Evolutionary conservation across 441 rosid genomes (phyloP).

Genomic region (Arabidopsis hybrid): DNA sequence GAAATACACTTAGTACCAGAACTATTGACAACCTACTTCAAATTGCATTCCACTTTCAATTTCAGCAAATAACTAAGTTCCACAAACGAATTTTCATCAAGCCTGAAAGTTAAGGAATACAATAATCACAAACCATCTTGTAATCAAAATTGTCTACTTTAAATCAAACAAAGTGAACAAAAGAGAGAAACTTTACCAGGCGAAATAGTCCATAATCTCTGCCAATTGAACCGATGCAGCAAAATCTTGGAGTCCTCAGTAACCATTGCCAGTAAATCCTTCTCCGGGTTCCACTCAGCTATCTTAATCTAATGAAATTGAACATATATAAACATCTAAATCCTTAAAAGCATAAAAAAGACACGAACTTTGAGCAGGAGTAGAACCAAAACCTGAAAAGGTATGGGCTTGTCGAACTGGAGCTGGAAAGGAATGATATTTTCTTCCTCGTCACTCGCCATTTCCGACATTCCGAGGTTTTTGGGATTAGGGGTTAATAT

Average conservation of each 20-base stretch:
- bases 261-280: slow-evolving; percentile 91
- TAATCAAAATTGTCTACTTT: neutral
- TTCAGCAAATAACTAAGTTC: neutral
- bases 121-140: neutral
- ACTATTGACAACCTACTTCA: slow-evolving; percentile 7
- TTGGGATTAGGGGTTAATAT: neutral
- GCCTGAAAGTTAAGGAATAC: too few relatives aligned
- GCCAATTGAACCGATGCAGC: slow-evolving; percentile 95
- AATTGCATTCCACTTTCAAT: slow-evolving; percentile 4
- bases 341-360: neutral
- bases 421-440: slow-evolving; percentile 75
- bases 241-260: slow-evolving; percentile 82
- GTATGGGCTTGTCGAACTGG: slow-evolving; percentile 80
- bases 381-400: slow-evolving; percentile 64
- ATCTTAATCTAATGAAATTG: slow-evolving; percentile 57
- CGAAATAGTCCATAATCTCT: slow-evolving; percentile 81
- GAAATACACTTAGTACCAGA: slow-evolving; percentile 2
- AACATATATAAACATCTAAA: slow-evolving; percentile 2
- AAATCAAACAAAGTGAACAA: neutral
- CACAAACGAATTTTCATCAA: too few relatives aligned
- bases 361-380: slow-evolving; percentile 2
- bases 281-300: slow-evolving; percentile 94
- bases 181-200: slow-evolving; percentile 57
- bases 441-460: slow-evolving; percentile 72
- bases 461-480: slow-evolving; percentile 38